Percentiles rank a stretch among this genome's conserved stretches.
Evolutionary conservation across 306 rosid species (phyloP).

Genomic region (Prunus mira): DNA sequence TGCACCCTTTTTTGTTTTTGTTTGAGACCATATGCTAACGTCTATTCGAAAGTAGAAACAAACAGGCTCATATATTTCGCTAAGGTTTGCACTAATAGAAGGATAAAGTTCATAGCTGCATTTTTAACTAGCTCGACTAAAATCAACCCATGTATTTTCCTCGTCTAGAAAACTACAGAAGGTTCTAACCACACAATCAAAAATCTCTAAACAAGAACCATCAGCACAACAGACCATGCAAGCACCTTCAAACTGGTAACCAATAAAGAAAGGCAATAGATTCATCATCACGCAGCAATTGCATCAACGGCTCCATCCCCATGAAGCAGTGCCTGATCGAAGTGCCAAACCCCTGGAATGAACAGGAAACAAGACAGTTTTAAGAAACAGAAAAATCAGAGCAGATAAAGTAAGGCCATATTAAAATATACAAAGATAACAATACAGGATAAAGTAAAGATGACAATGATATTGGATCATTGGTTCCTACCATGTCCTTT

Average conservation of each 20-base stretch:
- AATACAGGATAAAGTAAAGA: not conserved
- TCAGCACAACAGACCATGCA: not conserved
- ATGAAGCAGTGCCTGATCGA: constrained; percentile 73
- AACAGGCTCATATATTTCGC: not conserved
- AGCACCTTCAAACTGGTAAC: constrained; percentile 7
- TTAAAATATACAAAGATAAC: not conserved
- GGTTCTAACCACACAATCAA: not conserved
- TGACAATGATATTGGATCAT: not conserved
- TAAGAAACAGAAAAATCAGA: constrained; percentile 1
- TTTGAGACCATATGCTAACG: too few species aligned
- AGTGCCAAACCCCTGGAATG: constrained; percentile 92
- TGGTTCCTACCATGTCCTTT: constrained; percentile 78
- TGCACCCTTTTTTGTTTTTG: too few species aligned
- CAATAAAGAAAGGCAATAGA: not conserved
- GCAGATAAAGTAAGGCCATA: not conserved
- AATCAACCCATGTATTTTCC: not conserved
- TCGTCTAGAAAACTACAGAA: constrained; percentile 5
- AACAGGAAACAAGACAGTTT: not conserved
- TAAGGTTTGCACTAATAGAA: not conserved
- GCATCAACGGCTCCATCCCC: constrained; percentile 32
- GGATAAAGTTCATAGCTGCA: not conserved
- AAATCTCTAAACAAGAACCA: constrained; percentile 8
- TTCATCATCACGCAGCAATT: constrained; percentile 30
- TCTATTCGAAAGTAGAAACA: too few species aligned
- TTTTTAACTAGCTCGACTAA: not conserved